Evolutionary conservation across 768 basidiomycete species (phyloP).

Genomic region (Chalciporus piperatus): DNA sequence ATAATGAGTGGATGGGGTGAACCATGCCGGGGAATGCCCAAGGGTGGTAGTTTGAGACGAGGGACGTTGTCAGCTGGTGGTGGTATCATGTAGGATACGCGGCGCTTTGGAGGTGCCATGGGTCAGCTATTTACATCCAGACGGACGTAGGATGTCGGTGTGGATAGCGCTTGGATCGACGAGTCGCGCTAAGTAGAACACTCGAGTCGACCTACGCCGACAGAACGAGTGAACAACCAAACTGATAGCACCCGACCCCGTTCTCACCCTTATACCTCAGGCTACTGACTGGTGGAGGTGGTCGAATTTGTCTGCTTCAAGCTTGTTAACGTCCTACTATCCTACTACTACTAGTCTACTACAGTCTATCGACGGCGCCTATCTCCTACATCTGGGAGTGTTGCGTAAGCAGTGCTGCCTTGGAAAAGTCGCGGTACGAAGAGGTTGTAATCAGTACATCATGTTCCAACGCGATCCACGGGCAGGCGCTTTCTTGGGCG

Average conservation of each 20-base stretch:
- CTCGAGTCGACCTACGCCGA: no score
- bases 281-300: not conserved
- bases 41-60: constrained; percentile 67
- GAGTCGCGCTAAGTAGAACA: no score
- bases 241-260: constrained; percentile 8
- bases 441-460: not conserved
- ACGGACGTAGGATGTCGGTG: not conserved
- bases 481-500: constrained; percentile 90
- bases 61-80: constrained; percentile 61
- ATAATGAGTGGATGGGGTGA: constrained; percentile 66
- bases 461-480: constrained; percentile 93
- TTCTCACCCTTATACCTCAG: not conserved
- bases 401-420: constrained; percentile 23
- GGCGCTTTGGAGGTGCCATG: constrained; percentile 51
- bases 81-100: constrained; percentile 89
- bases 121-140: constrained; percentile 22
- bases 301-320: no score
- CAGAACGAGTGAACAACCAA: no score
- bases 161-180: no score
- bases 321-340: no score
- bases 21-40: constrained; percentile 62
- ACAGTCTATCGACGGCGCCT: no score
- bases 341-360: no score
- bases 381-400: no score
- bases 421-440: no score